Conservation (phyloP, 352 stramenopile species). For the Thalassiosira oceanica region DNA sequence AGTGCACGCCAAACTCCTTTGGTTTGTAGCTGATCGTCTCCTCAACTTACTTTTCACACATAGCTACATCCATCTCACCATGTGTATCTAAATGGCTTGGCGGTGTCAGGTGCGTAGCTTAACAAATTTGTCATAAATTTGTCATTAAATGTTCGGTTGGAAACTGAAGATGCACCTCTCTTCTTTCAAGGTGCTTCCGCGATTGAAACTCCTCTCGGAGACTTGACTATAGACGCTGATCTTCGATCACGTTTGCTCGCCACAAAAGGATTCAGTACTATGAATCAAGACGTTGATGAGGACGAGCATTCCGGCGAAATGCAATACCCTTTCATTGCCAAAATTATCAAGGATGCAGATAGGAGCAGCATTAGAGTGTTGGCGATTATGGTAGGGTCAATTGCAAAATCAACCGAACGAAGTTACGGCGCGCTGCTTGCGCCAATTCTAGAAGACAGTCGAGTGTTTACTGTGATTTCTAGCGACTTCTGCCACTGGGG, state of each 20-base stretch:
- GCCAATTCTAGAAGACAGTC: slow-evolving; percentile 87
- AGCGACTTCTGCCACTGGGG: slow-evolving; percentile 98
- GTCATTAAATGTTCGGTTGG: too few species aligned
- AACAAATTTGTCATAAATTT: too few species aligned
- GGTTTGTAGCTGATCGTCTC: background rate
- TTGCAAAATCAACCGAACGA: slow-evolving; percentile 84
- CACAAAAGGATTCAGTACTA: slow-evolving; percentile 71
- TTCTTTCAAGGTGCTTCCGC: slow-evolving; percentile 72
- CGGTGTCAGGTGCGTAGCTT: slow-evolving; percentile 65
- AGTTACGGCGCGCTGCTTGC: slow-evolving; percentile 86
- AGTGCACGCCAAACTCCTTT: slow-evolving; percentile 2
- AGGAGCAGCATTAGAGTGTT: slow-evolving; percentile 83
- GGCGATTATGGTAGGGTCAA: slow-evolving; percentile 94
- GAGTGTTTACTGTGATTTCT: slow-evolving; percentile 94
- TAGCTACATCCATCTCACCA: slow-evolving; percentile 92
- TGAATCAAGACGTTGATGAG: slow-evolving; percentile 87
- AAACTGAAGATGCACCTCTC: background rate
- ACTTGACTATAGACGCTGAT: slow-evolving; percentile 88
- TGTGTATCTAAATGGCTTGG: slow-evolving; percentile 87
- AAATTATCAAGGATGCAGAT: slow-evolving; percentile 70
- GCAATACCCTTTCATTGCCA: slow-evolving; percentile 92
- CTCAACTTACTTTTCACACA: background rate
- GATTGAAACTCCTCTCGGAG: slow-evolving; percentile 92
- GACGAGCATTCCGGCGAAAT: slow-evolving; percentile 96
- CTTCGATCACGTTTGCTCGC: slow-evolving; percentile 88